Evolutionary conservation across 257 asterid species (phyloP).

Genomic region (Pogostemon cablin): DNA sequence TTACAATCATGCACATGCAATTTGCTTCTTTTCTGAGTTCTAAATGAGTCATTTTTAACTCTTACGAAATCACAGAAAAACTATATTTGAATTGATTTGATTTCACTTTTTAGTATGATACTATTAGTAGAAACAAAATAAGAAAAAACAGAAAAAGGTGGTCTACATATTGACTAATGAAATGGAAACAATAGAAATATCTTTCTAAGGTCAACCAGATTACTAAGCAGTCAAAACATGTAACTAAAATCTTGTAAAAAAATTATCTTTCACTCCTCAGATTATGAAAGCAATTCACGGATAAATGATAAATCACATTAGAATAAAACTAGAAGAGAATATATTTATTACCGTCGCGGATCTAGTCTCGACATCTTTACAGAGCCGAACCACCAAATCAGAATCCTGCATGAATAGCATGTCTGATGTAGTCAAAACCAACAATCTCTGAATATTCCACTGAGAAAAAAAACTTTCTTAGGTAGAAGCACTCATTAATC

Average conservation of each 20-base stretch:
- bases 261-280: constrained; percentile 7
- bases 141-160: not conserved
- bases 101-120: constrained; percentile 17
- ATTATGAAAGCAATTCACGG: not conserved
- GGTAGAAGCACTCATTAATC: constrained; percentile 16
- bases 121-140: not conserved
- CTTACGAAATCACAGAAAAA: not conserved
- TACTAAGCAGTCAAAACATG: not conserved
- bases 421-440: constrained; percentile 23
- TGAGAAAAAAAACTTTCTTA: constrained; percentile 12
- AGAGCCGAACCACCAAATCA: constrained; percentile 81
- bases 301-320: not conserved
- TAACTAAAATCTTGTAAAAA: not conserved
- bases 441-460: constrained; percentile 8
- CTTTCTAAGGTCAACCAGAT: not conserved
- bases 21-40: constrained; percentile 11
- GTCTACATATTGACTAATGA: not conserved
- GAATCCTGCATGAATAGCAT: constrained; percentile 54
- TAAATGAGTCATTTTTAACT: not conserved
- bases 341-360: constrained; percentile 57
- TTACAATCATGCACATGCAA: not conserved
- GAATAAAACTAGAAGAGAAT: constrained; percentile 26
- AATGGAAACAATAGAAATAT: not conserved
- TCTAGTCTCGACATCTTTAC: constrained; percentile 92
- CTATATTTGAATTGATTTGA: not conserved